A percentile compares a stretch with the other conserved stretches of the same genome.
Evolutionary conservation across 2,329 filamentous ascomycete genomes (phyloP).

Genomic region (Rhytidhysteron rufulum): DNA sequence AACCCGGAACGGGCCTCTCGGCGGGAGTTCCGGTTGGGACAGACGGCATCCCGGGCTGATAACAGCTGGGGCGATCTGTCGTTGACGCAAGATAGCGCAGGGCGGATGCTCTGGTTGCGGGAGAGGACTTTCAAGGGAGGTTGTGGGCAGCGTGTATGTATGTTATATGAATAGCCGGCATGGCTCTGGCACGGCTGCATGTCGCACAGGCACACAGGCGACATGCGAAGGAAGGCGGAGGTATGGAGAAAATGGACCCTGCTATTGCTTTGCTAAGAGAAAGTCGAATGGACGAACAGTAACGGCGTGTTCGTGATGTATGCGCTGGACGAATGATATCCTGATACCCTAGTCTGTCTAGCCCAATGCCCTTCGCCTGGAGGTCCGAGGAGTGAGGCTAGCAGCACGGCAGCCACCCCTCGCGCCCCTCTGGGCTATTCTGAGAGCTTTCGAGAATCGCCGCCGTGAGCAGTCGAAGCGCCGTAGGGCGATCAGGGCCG

Average conservation of each 20-base stretch:
- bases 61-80: conserved; percentile 12
- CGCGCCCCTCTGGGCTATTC: conserved; percentile 22
- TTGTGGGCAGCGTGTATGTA: conserved; percentile 1
- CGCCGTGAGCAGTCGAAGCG: conserved; percentile 17
- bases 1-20: conserved; percentile 14
- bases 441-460: conserved; percentile 22
- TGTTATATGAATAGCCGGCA: conserved; percentile 1
- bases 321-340: conserved; percentile 31
- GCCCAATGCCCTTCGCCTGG: conserved; percentile 16
- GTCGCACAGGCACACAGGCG: too few species aligned
- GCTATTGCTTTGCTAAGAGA: conserved; percentile 12
- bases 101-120: neutral
- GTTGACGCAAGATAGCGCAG: conserved; percentile 1
- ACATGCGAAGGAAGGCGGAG: too few species aligned
- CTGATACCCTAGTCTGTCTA: conserved; percentile 16
- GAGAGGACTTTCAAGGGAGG: neutral
- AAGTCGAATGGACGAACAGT: conserved; percentile 15
- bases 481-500: conserved; percentile 15
- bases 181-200: neutral
- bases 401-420: conserved; percentile 10
- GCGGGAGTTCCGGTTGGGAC: conserved; percentile 16
- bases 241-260: too few species aligned
- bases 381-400: conserved; percentile 27
- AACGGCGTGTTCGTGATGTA: conserved; percentile 21
- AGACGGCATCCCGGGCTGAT: conserved; percentile 10